phyloP scores from a whole-genome alignment of 106 monocot genomes.

The Dendrobium officinale region DNA sequence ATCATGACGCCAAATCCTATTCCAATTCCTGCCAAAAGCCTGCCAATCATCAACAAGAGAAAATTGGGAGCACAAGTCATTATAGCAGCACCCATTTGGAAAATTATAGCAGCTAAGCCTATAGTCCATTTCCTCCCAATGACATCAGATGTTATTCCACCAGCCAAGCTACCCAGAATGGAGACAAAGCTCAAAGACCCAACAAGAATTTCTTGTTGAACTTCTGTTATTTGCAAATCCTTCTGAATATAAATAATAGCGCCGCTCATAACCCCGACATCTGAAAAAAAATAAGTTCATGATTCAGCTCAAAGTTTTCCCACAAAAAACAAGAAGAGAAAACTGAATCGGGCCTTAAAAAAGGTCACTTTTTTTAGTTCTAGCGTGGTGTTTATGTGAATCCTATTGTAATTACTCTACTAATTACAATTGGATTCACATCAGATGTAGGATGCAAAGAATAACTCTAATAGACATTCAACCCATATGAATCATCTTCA shows the following conservation, averaged over 20 bases:
- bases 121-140: constrained; percentile 98
- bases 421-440: background rate
- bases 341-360: background rate
- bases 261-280: constrained; percentile 99
- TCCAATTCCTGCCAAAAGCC: constrained; percentile 77
- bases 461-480: background rate
- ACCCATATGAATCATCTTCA: no score
- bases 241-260: constrained; percentile 84
- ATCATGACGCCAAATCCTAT: constrained; percentile 94
- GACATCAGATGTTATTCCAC: constrained; percentile 69
- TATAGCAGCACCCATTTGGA: constrained; percentile 71
- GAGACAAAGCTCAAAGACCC: constrained; percentile 86
- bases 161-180: constrained; percentile 73
- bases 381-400: no score
- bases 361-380: background rate
- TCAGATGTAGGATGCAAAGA: background rate
- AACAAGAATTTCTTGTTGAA: constrained; percentile 82
- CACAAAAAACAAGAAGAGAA: background rate
- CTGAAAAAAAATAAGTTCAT: constrained; percentile 25
- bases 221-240: constrained; percentile 78
- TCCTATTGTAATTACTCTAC: no score
- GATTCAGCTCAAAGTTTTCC: background rate
- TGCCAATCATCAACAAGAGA: constrained; percentile 63
- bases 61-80: constrained; percentile 84
- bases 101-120: constrained; percentile 73